Conservation (phyloP, 2,329 filamentous ascomycete species). For the Aureobasidium subglaciale region DNA sequence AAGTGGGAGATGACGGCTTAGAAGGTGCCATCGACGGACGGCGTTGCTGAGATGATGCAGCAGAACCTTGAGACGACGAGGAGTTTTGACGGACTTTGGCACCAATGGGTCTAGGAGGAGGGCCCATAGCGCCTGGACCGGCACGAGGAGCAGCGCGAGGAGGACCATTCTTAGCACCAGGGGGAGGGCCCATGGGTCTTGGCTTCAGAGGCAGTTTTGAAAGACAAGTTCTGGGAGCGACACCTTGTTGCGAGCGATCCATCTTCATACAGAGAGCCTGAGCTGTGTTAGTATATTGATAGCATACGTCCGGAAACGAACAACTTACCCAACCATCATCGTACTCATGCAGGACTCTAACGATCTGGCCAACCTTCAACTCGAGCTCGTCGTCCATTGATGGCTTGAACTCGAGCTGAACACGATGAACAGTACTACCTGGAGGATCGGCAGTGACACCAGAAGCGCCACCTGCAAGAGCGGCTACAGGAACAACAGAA, state of each 20-base stretch:
- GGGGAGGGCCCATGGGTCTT: slow-evolving; percentile 54
- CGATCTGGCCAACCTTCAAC: slow-evolving; percentile 71
- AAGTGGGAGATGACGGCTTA: slow-evolving; percentile 4
- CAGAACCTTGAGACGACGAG: neutral
- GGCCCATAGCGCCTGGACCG: slow-evolving; percentile 23
- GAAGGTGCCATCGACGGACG: slow-evolving; percentile 4
- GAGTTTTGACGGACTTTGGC: slow-evolving; percentile 12
- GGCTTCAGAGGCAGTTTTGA: slow-evolving; percentile 89
- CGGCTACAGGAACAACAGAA: slow-evolving; percentile 32
- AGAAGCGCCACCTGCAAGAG: slow-evolving; percentile 32
- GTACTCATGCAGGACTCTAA: slow-evolving; percentile 88
- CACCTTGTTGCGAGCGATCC: slow-evolving; percentile 86
- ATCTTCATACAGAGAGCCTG: slow-evolving; percentile 86
- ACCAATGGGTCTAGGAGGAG: slow-evolving; percentile 14
- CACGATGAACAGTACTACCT: slow-evolving; percentile 68
- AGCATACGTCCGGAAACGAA: neutral
- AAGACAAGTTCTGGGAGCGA: slow-evolving; percentile 86
- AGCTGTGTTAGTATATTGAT: slow-evolving; percentile 20
- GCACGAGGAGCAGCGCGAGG: slow-evolving; percentile 21
- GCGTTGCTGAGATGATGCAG: neutral
- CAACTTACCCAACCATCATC: slow-evolving; percentile 91
- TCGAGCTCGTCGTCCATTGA: slow-evolving; percentile 88
- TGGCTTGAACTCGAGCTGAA: slow-evolving; percentile 89
- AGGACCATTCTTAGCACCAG: slow-evolving; percentile 21
- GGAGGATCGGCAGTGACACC: slow-evolving; percentile 32